Conservation (phyloP, 305 asterid species). For the Plantago coronopus region DNA sequence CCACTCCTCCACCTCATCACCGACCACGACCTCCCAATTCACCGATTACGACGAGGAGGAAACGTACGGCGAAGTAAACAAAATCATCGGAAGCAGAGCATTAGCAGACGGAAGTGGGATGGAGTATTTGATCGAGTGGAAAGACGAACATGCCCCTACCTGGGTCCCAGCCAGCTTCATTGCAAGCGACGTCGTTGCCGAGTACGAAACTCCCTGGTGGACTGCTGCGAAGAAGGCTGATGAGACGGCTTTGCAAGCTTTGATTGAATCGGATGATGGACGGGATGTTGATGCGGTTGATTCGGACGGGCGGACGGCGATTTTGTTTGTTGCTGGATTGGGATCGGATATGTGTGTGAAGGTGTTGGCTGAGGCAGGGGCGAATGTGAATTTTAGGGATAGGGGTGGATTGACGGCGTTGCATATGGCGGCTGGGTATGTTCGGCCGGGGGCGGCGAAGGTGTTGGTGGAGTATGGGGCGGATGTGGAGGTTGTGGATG, state of each 20-base stretch:
- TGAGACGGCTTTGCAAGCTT: constrained; percentile 38
- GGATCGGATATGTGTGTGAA: constrained; percentile 77
- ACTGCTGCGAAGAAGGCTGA: constrained; percentile 77
- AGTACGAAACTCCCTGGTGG: constrained; percentile 96
- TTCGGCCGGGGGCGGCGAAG: constrained; percentile 65
- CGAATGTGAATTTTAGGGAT: constrained; percentile 55
- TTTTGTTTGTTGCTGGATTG: constrained; percentile 77
- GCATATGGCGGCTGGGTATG: constrained; percentile 92
- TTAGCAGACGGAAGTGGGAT: constrained; percentile 45
- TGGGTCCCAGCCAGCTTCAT: constrained; percentile 88
- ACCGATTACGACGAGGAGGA: constrained; percentile 57
- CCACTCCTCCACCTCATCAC: constrained; percentile 26
- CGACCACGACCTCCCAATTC: constrained; percentile 32
- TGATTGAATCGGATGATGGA: constrained; percentile 51
- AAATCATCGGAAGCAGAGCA: constrained; percentile 74
- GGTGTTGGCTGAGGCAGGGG: constrained; percentile 63
- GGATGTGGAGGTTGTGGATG: constrained; percentile 61
- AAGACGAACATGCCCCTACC: constrained; percentile 83
- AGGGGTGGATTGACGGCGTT: constrained; percentile 72
- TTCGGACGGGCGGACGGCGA: constrained; percentile 74
- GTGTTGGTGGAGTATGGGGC: constrained; percentile 53
- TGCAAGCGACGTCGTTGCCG: constrained; percentile 78
- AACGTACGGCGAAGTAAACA: constrained; percentile 71
- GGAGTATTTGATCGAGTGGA: constrained; percentile 93
- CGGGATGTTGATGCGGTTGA: constrained; percentile 81